Percentiles rank a stretch among this genome's conserved stretches.
These are phyloP conservation scores for Scedosporium boydii DNA, from an alignment of 2,329 filamentous ascomycete species.

Conservation along the genomic window DNA sequence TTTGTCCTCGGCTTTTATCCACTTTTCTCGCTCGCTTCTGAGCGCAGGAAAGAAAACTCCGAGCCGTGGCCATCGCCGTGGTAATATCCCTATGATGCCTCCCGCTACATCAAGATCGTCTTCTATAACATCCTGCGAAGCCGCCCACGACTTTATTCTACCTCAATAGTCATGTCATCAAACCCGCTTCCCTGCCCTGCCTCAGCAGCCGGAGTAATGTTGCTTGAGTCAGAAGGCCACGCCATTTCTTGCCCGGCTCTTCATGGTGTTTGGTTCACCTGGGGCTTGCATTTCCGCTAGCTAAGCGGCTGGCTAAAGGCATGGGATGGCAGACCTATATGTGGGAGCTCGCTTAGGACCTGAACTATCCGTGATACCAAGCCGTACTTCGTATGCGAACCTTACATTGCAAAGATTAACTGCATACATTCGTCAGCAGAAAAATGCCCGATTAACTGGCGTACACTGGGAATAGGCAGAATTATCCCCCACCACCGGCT, in stretches of 20 bases:
- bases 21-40: background rate
- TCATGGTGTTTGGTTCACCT: background rate
- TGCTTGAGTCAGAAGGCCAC: too few species aligned
- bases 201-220: too few species aligned
- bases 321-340: background rate
- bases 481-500: background rate
- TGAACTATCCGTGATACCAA: background rate
- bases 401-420: background rate
- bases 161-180: too few species aligned
- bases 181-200: too few species aligned
- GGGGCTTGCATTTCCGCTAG: background rate
- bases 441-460: background rate
- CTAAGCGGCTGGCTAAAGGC: background rate
- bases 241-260: too few species aligned
- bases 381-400: background rate
- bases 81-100: background rate
- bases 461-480: background rate
- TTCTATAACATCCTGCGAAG: too few species aligned
- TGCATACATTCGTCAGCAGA: background rate
- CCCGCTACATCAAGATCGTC: too few species aligned
- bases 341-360: background rate
- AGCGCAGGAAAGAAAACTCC: background rate
- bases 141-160: too few species aligned
- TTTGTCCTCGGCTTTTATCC: background rate
- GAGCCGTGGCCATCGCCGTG: background rate